Evolutionary conservation across 352 stramenopile species (phyloP), one percentile per base, ranked within the genome.

Genomic region (Phytophthora cactorum): DNA sequence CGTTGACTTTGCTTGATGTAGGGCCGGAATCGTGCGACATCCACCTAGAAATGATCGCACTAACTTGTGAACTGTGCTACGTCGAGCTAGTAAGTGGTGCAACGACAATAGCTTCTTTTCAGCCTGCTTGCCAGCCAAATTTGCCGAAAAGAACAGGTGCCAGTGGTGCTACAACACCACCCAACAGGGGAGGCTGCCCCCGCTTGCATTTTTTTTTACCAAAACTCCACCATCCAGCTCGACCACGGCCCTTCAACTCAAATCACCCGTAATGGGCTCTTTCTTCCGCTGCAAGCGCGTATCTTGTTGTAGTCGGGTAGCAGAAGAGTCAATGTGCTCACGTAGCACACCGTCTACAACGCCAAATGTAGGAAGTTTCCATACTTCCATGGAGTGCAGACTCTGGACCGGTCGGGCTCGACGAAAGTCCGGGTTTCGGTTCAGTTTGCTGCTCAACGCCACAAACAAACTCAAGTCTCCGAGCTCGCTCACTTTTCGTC

Each of bases 381-480:
- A 44, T 45, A 46, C 47, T 70, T 70, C 53, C 50, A 67, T 58
- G 51, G 47, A 60, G 50, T 58, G 28, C 45, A 17, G 50, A 63
- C 34, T 57, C 44, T 10, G 36, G 36, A 5, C 36, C 10, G 17
- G 36, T 43, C 29, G n/a, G 31, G 25, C 31, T 41, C 14, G 54
- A 45, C 34, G 36, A 63, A 56, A 66, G 60, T 64, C 39, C 60
- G 54, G 57, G 28, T 68, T 58, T 76, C 60, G 44, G 65, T 77
- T 74, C 70, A 77, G 70, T 51, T 46, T 68, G 49, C 55, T 71
- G 65, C 52, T 70, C 55, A 65, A 74, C 64, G 38, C 54, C 32
- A 69, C 69, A 51, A 22, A 31, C 68, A 65, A 76, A 44, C 65
- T 71, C 70, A 73, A 73, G 36, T 74, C 51, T 45, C 25, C 47